These are phyloP conservation scores for Stemphylium beticola DNA, from an alignment of 2,329 filamentous ascomycete genomes.

Conservation along the genomic window DNA sequence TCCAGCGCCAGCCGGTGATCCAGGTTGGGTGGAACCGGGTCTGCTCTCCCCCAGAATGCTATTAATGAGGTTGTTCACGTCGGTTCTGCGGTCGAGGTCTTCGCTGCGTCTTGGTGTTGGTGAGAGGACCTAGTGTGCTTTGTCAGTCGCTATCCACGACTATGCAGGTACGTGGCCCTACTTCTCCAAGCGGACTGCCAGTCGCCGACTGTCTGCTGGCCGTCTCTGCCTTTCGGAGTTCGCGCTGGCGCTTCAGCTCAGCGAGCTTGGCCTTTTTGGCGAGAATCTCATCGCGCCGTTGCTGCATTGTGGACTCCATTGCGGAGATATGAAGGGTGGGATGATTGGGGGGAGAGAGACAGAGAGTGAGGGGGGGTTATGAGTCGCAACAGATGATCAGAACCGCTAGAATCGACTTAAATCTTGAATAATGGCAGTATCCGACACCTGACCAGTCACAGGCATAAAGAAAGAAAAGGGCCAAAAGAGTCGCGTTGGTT, in stretches of 20 bases:
- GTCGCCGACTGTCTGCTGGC: constrained; percentile 67
- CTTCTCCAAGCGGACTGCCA: constrained; percentile 72
- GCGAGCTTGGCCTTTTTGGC: constrained; percentile 97
- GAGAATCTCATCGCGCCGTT: constrained; percentile 93
- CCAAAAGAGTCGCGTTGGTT: constrained; percentile 6
- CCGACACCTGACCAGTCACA: neutral
- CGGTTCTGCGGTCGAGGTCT: constrained; percentile 67
- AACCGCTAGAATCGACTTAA: no score
- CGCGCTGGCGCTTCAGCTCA: constrained; percentile 91
- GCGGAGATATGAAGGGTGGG: constrained; percentile 13
- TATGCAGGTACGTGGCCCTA: constrained; percentile 49
- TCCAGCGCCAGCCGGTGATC: constrained; percentile 50
- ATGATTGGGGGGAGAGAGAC: constrained; percentile 1
- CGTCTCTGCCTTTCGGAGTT: constrained; percentile 77
- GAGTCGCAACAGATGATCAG: neutral
- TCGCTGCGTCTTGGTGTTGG: constrained; percentile 71
- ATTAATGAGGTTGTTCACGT: constrained; percentile 84
- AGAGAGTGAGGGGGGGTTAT: neutral
- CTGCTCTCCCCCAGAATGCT: constrained; percentile 81
- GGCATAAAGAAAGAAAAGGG: neutral
- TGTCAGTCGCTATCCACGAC: constrained; percentile 13
- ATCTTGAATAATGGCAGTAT: neutral
- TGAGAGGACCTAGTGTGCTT: constrained; percentile 64
- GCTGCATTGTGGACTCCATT: constrained; percentile 66
- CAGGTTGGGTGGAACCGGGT: constrained; percentile 69